A percentile compares a stretch with the other conserved stretches of the same genome.
phyloP scores from a whole-genome alignment of 2,329 filamentous ascomycete species.

The Aureobasidium sp. region DNA sequence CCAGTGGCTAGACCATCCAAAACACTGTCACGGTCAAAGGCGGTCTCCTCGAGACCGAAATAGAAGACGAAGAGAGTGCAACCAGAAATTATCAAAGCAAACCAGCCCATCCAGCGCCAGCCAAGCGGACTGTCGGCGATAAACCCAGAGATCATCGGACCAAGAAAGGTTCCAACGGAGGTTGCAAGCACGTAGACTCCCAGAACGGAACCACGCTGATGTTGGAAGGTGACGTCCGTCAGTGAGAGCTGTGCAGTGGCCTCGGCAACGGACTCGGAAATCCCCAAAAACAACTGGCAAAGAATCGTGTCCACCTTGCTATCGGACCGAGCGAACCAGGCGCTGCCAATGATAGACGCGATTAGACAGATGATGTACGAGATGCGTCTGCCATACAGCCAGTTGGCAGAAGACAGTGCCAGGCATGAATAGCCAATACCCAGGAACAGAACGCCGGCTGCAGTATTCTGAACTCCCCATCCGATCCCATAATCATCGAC shows the following conservation, averaged over 20 bases:
- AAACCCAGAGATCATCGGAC: slow-evolving; percentile 46
- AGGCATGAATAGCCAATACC: slow-evolving; percentile 50
- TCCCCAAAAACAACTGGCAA: slow-evolving; percentile 51
- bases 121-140: slow-evolving; percentile 39
- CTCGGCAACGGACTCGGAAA: slow-evolving; percentile 49
- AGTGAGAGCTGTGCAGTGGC: slow-evolving; percentile 50
- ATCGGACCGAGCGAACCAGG: slow-evolving; percentile 45
- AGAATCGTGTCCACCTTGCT: slow-evolving; percentile 42
- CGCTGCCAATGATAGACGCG: slow-evolving; percentile 42
- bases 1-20: slow-evolving; percentile 6
- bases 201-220: slow-evolving; percentile 47
- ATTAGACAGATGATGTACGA: slow-evolving; percentile 47
- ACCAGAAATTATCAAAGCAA: slow-evolving; percentile 43
- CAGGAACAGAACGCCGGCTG: slow-evolving; percentile 49
- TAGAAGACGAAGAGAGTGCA: slow-evolving; percentile 41
- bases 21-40: slow-evolving; percentile 30
- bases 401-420: slow-evolving; percentile 45
- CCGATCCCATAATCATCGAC: slow-evolving; percentile 44
- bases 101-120: slow-evolving; percentile 50
- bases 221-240: slow-evolving; percentile 51
- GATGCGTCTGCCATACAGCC: slow-evolving; percentile 47
- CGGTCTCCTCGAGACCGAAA: slow-evolving; percentile 47
- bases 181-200: slow-evolving; percentile 50
- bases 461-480: slow-evolving; percentile 47
- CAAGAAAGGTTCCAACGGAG: slow-evolving; percentile 48